Base-by-base conservation (phyloP, 176 grass and related monocot species). In the Oryza rufipogon region DNA sequence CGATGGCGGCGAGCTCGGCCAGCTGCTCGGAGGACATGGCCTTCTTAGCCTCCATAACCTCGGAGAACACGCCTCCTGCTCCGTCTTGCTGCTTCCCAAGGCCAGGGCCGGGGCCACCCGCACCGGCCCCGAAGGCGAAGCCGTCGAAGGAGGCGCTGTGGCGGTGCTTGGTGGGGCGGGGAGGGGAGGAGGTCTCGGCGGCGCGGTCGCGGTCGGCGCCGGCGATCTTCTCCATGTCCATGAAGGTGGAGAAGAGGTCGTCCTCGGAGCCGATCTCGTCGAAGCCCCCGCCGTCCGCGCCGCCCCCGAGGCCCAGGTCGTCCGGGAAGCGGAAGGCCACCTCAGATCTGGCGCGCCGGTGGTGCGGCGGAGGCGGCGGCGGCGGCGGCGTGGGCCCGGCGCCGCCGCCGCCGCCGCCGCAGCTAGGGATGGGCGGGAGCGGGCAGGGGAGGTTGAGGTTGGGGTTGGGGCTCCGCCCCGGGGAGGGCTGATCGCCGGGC, bases 291-390 rank as follows among this genome's bases (percentile, higher is more conserved):
- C 51, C 81, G 8, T 81, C 84, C 33, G 33, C 75, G 36, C 49
- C 69, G 73, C 75, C 85, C 14, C 81, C 76, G 9, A 83, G 82
- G 68, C 86, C 89, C 61, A 94, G 66, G 67, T 94, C 94, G 49
- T 92, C 91, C 9, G 96, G 86, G 76, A 96, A 76, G 75, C 93
- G 93, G 77, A 99, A 99, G 80, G 93, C 81, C 15, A 99, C 32
- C 90, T 99, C 96, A 92, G 93, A 99, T 99, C 93, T 96, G 79
- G 96, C 96, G 73, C 96, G 89, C 73, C 96, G 93, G 91, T 99
- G 96, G 81, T 91, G 91, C 2, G 68, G 64, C 15, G 10, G 20
- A 2, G 20, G 5, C 1, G 47, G 91, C 4, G 68, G 73, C 12
- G 10, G 20, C 20, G n/a, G 71, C 20, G 88, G 79, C 42, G 71